Evolutionary conservation across 192 early-diverging fungal genomes (phyloP).

Genomic region (Chytriomyces sp.): DNA sequence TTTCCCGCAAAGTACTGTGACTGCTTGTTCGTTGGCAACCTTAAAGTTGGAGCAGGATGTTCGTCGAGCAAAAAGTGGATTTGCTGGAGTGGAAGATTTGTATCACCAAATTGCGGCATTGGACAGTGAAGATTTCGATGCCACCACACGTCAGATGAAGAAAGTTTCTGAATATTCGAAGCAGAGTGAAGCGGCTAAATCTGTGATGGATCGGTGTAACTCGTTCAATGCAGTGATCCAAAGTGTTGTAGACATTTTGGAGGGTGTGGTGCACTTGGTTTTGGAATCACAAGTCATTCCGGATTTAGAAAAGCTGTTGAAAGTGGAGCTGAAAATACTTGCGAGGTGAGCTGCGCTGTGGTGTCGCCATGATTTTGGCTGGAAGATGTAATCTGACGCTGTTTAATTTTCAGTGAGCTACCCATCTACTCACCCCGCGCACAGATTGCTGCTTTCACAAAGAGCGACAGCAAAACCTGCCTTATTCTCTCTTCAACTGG

Average conservation of each 20-base stretch:
- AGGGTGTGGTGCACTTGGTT: no score
- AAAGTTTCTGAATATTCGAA: no score
- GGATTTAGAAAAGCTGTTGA: constrained; percentile 19
- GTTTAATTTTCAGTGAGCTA: constrained; percentile 14
- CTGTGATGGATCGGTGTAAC: not conserved
- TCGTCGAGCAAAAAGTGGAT: no score
- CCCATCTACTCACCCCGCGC: constrained; percentile 26
- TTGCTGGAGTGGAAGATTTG: no score
- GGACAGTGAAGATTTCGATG: no score
- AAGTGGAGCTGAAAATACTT: constrained; percentile 29
- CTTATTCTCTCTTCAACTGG: constrained; percentile 29
- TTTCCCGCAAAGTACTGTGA: no score
- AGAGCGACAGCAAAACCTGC: not conserved
- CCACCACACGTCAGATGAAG: no score
- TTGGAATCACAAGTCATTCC: not conserved
- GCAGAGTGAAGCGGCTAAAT: no score
- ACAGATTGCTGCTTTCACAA: constrained; percentile 16
- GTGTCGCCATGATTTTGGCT: not conserved
- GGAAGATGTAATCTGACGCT: not conserved
- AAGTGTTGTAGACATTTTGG: not conserved
- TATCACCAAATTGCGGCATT: no score
- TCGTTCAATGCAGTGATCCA: not conserved
- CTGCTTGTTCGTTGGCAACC: no score
- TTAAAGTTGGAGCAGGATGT: no score
- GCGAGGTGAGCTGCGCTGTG: constrained; percentile 13